A percentile compares a stretch with the other conserved stretches of the same genome.
Conservation (phyloP, 2,329 filamentous ascomycete species). For the Arthrinium phaeospermum region DNA sequence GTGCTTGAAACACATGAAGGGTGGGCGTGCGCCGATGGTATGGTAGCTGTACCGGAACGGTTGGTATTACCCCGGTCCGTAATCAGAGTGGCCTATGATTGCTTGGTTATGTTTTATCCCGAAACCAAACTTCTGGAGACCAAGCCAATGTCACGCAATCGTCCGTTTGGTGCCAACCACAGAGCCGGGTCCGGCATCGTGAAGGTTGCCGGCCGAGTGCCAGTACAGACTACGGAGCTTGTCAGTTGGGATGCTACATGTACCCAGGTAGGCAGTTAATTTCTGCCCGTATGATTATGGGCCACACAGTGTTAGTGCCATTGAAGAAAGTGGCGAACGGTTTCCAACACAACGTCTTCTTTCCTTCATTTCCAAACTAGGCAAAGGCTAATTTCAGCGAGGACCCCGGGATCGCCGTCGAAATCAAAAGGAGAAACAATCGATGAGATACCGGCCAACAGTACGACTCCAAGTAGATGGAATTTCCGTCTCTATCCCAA, state of each 20-base stretch:
- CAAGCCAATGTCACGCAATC: no score
- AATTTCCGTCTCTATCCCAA: background rate
- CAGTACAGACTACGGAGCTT: background rate
- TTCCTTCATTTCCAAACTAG: background rate
- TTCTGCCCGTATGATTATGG: background rate
- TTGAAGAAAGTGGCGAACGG: background rate
- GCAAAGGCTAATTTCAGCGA: slow-evolving; percentile 5
- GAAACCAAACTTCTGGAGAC: no score
- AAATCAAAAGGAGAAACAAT: background rate
- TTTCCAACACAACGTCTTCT: background rate
- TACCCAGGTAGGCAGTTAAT: background rate
- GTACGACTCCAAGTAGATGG: background rate
- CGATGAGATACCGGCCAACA: background rate
- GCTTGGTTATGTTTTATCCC: no score
- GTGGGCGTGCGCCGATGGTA: background rate
- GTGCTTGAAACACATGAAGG: background rate
- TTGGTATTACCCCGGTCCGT: background rate
- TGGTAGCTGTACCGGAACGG: background rate
- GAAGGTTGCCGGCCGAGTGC: slow-evolving; percentile 3
- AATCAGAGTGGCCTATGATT: background rate
- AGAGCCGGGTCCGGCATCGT: background rate
- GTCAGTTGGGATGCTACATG: no score
- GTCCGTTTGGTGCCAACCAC: background rate
- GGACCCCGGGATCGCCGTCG: background rate
- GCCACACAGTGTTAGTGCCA: slow-evolving; percentile 6